Percentiles rank a stretch among this genome's conserved stretches.
phyloP scores from a whole-genome alignment of 306 rosid genomes.

The Cicer cuneatum region DNA sequence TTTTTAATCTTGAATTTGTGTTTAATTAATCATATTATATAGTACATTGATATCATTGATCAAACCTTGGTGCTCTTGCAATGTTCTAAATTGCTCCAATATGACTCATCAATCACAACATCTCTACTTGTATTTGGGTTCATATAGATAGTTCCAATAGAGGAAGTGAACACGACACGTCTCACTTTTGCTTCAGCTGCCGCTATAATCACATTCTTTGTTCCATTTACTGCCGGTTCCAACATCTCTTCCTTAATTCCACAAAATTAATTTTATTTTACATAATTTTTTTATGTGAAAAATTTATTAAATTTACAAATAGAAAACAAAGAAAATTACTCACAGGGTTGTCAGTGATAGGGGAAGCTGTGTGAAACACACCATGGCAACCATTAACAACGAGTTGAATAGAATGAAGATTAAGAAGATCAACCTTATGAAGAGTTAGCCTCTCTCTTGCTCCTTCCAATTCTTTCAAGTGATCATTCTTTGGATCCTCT shows the following conservation, averaged over 20 bases:
- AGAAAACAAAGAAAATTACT: not conserved
- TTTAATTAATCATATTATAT: no score
- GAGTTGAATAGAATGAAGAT: conserved; percentile 58
- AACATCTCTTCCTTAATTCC: conserved; percentile 67
- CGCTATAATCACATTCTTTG: conserved; percentile 70
- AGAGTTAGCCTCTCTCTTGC: conserved; percentile 70
- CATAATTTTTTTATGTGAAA: not conserved
- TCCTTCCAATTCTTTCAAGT: conserved; percentile 82
- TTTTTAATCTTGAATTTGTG: no score
- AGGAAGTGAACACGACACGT: conserved; percentile 91
- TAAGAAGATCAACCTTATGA: conserved; percentile 78
- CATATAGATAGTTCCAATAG: conserved; percentile 90
- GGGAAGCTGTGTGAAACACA: conserved; percentile 87
- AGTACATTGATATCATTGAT: not conserved
- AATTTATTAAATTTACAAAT: not conserved
- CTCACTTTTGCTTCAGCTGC: conserved; percentile 75
- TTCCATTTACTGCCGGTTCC: conserved; percentile 79
- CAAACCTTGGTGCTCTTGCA: conserved; percentile 89
- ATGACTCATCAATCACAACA: conserved; percentile 72
- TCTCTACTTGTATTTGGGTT: conserved; percentile 71
- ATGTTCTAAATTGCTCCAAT: conserved; percentile 88
- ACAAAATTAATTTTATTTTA: not conserved
- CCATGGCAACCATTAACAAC: conserved; percentile 76
- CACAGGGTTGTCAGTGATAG: conserved; percentile 86
- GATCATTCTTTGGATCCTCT: conserved; percentile 82